Percentiles rank a stretch among this genome's conserved stretches.
phyloP scores from a whole-genome alignment of 2,329 filamentous ascomycete species.

The Pestalotiopsis sp. region DNA sequence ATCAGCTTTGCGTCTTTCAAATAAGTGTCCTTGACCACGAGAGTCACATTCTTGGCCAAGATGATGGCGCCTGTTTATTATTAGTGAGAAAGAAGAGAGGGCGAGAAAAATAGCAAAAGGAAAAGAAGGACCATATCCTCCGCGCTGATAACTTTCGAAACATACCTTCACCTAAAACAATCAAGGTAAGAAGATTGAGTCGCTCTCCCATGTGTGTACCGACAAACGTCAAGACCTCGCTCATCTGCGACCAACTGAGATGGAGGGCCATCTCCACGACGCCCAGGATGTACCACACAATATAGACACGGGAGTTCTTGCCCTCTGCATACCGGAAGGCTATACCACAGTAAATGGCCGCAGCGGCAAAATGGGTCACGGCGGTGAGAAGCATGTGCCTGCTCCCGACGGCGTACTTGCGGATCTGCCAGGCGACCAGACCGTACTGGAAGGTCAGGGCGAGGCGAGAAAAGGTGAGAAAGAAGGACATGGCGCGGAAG shows the following conservation, averaged over 20 bases:
- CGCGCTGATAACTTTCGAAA: too few species aligned
- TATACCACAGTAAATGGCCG: slow-evolving; percentile 43
- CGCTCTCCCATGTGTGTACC: slow-evolving; percentile 66
- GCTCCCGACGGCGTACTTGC: slow-evolving; percentile 39
- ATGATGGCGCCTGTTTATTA: slow-evolving; percentile 41
- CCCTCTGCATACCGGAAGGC: slow-evolving; percentile 39
- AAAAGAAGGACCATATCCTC: too few species aligned
- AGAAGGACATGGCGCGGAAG: slow-evolving; percentile 46
- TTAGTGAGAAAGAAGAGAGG: not conserved
- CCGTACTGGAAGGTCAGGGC: slow-evolving; percentile 57
- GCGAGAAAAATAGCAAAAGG: too few species aligned
- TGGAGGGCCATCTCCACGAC: slow-evolving; percentile 54
- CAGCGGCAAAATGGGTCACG: slow-evolving; percentile 34
- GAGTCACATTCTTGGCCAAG: slow-evolving; percentile 54
- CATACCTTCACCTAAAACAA: slow-evolving; percentile 34
- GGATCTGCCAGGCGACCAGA: slow-evolving; percentile 45
- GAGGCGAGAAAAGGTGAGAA: slow-evolving; percentile 55
- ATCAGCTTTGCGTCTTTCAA: slow-evolving; percentile 37
- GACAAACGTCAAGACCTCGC: slow-evolving; percentile 60
- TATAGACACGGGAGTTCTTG: slow-evolving; percentile 36
- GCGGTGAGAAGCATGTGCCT: slow-evolving; percentile 39
- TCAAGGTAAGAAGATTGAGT: slow-evolving; percentile 64
- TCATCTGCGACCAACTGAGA: slow-evolving; percentile 55
- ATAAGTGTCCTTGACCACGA: slow-evolving; percentile 44
- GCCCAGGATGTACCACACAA: slow-evolving; percentile 57